Evolutionary conservation across 2,329 filamentous ascomycete species (phyloP).

Genomic region (Colletotrichum tamarilloi): DNA sequence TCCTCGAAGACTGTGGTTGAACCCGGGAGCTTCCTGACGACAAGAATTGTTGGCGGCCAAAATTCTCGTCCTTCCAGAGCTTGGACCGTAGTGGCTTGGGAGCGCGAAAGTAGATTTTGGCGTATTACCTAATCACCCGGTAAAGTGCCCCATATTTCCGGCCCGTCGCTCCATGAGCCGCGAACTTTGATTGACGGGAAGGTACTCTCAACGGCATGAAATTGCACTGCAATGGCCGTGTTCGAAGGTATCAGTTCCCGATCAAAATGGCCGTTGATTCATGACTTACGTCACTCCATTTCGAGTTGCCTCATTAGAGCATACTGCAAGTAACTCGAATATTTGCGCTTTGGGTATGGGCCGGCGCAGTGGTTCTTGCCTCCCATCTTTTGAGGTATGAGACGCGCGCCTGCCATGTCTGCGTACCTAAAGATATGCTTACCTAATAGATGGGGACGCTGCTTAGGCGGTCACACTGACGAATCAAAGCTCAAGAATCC

Average conservation of each 20-base stretch:
- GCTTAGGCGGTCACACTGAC: background rate
- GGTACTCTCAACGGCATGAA: background rate
- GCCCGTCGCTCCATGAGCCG: background rate
- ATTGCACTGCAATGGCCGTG: too few relatives aligned
- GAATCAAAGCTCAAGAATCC: background rate
- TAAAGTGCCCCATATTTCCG: background rate
- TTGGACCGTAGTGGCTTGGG: background rate
- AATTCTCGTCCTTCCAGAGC: background rate
- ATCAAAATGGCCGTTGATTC: too few relatives aligned
- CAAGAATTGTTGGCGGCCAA: background rate
- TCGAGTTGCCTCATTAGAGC: too few relatives aligned
- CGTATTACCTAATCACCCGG: background rate
- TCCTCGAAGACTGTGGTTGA: background rate
- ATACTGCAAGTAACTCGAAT: too few relatives aligned
- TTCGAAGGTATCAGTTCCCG: too few relatives aligned
- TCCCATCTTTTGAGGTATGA: too few relatives aligned
- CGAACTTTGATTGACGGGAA: background rate
- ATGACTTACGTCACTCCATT: too few relatives aligned
- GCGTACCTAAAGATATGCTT: too few relatives aligned
- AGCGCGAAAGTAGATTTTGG: background rate
- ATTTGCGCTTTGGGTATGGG: too few relatives aligned
- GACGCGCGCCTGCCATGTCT: too few relatives aligned
- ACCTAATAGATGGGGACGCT: too few relatives aligned
- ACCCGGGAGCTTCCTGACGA: background rate
- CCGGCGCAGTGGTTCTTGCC: too few relatives aligned